A percentile compares a stretch with the other conserved stretches of the same genome.
Evolutionary conservation across 2,329 filamentous ascomycete species (phyloP).

Genomic region (Penicillium sp.): DNA sequence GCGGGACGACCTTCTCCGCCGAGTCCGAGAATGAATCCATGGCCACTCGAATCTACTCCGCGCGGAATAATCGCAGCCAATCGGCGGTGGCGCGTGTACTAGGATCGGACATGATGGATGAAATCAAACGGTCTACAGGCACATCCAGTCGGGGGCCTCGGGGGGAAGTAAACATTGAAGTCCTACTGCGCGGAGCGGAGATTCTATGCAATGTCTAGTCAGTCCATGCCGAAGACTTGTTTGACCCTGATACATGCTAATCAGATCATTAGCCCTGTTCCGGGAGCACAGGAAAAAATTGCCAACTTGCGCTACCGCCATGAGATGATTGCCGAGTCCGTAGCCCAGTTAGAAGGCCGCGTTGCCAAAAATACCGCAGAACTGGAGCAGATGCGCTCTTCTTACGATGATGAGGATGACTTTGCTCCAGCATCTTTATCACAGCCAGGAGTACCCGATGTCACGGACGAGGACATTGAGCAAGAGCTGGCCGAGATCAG

Average conservation of each 20-base stretch:
- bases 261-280: conserved; percentile 60
- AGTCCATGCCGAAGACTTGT: conserved; percentile 27
- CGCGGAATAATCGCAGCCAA: conserved; percentile 66
- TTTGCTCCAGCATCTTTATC: conserved; percentile 47
- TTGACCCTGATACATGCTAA: conserved; percentile 5
- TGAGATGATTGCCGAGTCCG: conserved; percentile 68
- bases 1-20: conserved; percentile 51
- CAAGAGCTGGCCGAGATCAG: conserved; percentile 56
- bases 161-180: conserved; percentile 81
- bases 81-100: conserved; percentile 85
- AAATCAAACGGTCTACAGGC: conserved; percentile 64
- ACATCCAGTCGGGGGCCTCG: conserved; percentile 53
- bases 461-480: conserved; percentile 47
- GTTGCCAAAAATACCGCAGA: conserved; percentile 75
- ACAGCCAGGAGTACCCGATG: conserved; percentile 22
- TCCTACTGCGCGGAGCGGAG: conserved; percentile 81
- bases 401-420: conserved; percentile 56
- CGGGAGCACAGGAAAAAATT: conserved; percentile 77
- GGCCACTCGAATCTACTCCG: conserved; percentile 48
- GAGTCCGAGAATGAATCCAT: conserved; percentile 42
- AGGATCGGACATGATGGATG: conserved; percentile 80
- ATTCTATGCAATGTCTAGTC: conserved; percentile 86
- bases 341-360: conserved; percentile 76
- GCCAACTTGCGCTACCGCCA: conserved; percentile 69
- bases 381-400: conserved; percentile 68